phyloP scores from a whole-genome alignment of 352 stramenopile species.

The Detonula confervacea region DNA sequence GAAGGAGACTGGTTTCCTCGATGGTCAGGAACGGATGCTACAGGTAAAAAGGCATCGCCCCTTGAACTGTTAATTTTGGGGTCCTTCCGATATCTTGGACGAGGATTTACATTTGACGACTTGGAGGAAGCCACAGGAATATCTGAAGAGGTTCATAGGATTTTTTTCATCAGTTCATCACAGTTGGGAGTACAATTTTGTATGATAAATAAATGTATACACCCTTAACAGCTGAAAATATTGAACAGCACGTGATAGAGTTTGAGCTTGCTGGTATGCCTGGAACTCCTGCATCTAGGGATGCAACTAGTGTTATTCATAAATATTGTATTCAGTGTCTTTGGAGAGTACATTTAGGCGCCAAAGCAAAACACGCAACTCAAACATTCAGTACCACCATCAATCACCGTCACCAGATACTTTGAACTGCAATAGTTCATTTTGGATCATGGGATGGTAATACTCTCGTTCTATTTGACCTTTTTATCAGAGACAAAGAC shows the following conservation, averaged over 20 bases:
- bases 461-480: slow-evolving; percentile 30
- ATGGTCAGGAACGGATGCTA: background rate
- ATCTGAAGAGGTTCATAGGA: slow-evolving; percentile 20
- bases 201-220: slow-evolving; percentile 27
- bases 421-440: slow-evolving; percentile 37
- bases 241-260: background rate
- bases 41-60: slow-evolving; percentile 15
- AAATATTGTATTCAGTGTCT: slow-evolving; percentile 17
- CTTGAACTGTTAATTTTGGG: slow-evolving; percentile 35
- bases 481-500: slow-evolving; percentile 13
- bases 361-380: slow-evolving; percentile 35
- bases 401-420: slow-evolving; percentile 43
- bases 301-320: slow-evolving; percentile 39
- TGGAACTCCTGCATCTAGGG: slow-evolving; percentile 24
- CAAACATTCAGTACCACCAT: slow-evolving; percentile 39
- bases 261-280: slow-evolving; percentile 39
- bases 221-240: background rate
- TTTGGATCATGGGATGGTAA: slow-evolving; percentile 50
- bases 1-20: background rate
- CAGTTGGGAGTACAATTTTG: slow-evolving; percentile 15
- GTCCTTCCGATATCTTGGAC: slow-evolving; percentile 28
- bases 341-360: slow-evolving; percentile 13
- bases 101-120: slow-evolving; percentile 44
- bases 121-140: slow-evolving; percentile 40
- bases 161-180: slow-evolving; percentile 38